phyloP scores from a whole-genome alignment of 257 asterid species.

The Fraxinus quadrangulata region DNA sequence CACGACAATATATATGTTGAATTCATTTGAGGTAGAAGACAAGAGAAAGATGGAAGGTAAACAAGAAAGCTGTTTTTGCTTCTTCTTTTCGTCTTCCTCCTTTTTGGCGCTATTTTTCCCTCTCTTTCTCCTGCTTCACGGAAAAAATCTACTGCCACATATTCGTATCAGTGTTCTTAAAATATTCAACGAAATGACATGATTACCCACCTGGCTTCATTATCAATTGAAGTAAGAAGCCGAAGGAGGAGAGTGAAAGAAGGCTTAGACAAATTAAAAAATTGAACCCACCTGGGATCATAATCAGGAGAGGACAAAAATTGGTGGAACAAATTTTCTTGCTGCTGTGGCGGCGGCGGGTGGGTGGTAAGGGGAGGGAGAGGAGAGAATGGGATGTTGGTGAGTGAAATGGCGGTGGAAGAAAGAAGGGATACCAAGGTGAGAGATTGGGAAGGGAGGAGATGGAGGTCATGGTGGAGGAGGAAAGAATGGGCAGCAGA shows the following conservation, averaged over 20 bases:
- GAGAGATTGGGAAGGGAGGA: constrained; percentile 73
- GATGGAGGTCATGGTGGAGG: constrained; percentile 69
- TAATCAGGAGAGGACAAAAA: constrained; percentile 57
- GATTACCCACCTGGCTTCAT: constrained; percentile 15
- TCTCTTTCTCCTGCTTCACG: background rate
- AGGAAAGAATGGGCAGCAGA: constrained; percentile 72
- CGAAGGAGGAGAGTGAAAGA: constrained; percentile 83
- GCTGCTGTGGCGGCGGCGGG: constrained; percentile 33
- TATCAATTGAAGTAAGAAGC: constrained; percentile 42
- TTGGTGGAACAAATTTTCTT: constrained; percentile 55
- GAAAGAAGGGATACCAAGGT: constrained; percentile 72
- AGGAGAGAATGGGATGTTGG: constrained; percentile 56
- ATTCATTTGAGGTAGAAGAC: background rate
- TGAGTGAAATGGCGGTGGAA: constrained; percentile 61
- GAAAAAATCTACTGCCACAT: background rate
- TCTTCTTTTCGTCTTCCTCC: background rate
- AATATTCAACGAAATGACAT: constrained; percentile 29
- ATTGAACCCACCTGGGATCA: constrained; percentile 72
- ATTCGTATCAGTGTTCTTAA: background rate
- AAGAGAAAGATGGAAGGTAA: too few species aligned
- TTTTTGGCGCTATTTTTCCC: too few species aligned
- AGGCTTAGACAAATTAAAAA: constrained; percentile 64
- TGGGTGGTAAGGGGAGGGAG: constrained; percentile 40
- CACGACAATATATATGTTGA: background rate
- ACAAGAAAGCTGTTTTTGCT: background rate